A percentile compares a stretch with the other conserved stretches of the same genome.
phyloP scores from a whole-genome alignment of 2,329 filamentous ascomycete species.

The Lasiodiplodia sp. region DNA sequence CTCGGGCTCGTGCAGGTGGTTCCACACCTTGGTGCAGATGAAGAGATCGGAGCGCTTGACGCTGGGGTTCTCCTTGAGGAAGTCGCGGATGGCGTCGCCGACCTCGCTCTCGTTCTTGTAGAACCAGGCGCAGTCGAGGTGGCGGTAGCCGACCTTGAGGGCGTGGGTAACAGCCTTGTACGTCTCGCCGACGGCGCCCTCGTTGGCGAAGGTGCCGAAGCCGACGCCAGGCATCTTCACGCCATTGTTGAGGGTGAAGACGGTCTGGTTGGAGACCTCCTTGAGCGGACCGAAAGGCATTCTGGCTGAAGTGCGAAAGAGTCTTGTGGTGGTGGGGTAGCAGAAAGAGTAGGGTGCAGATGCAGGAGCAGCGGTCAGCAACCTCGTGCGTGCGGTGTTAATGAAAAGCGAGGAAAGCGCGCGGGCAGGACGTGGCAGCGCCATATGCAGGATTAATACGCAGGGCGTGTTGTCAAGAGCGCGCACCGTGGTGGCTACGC shows the following conservation, averaged over 20 bases:
- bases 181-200: conserved; percentile 65
- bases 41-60: conserved; percentile 69
- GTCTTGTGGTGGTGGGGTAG: conserved; percentile 9
- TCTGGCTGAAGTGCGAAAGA: conserved; percentile 1
- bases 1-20: conserved; percentile 63
- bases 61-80: conserved; percentile 61
- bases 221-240: conserved; percentile 73
- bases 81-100: conserved; percentile 68
- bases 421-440: conserved; percentile 23
- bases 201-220: conserved; percentile 76
- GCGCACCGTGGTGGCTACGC: conserved; percentile 15
- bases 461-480: background rate
- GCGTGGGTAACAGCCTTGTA: conserved; percentile 66
- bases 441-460: conserved; percentile 25
- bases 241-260: conserved; percentile 64
- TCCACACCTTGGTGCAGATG: conserved; percentile 76
- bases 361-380: conserved; percentile 27
- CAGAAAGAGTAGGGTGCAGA: conserved; percentile 21
- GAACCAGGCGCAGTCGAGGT: conserved; percentile 73
- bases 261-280: conserved; percentile 44
- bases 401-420: conserved; percentile 15
- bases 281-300: conserved; percentile 29
- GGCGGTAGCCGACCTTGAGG: conserved; percentile 66
- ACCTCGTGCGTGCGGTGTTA: conserved; percentile 16
- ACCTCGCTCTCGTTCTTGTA: conserved; percentile 78